Evolutionary conservation across 1,284 basidiomycete species (phyloP).

Genomic region (Golubevia pallescens): DNA sequence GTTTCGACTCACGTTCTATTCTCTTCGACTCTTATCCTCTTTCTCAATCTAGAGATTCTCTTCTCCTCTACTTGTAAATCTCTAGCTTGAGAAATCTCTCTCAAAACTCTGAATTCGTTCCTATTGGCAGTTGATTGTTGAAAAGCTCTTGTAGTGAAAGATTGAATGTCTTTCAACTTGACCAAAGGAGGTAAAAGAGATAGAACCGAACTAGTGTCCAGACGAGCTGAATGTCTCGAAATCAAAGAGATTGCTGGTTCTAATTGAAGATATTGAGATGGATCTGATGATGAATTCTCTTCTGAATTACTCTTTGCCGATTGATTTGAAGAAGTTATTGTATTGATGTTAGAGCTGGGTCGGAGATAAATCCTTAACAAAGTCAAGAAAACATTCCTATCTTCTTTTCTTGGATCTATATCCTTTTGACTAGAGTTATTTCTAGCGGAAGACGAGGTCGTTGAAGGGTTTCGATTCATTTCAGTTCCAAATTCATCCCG

Average conservation of each 20-base stretch:
- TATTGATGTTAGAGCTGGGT: conserved; percentile 62
- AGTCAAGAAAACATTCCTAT: conserved; percentile 74
- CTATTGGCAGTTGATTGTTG: conserved; percentile 24
- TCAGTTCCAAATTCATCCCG: not conserved
- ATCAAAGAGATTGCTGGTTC: conserved; percentile 82
- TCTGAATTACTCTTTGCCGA: not conserved
- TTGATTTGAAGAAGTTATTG: conserved; percentile 66
- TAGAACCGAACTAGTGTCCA: conserved; percentile 81
- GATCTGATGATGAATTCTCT: not conserved
- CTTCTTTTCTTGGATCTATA: conserved; percentile 10
- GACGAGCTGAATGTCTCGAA: conserved; percentile 77
- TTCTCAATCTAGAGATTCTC: not conserved
- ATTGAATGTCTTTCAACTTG: conserved; percentile 76
- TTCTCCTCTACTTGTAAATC: not conserved
- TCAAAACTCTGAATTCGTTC: conserved; percentile 12
- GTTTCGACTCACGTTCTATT: conserved; percentile 1
- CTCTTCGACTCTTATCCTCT: conserved; percentile 1
- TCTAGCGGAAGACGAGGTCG: not conserved
- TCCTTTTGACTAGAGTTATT: not conserved
- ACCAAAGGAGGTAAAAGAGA: conserved; percentile 86
- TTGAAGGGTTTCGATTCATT: conserved; percentile 4
- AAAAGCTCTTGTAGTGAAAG: conserved; percentile 68
- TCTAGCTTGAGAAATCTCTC: conserved; percentile 1
- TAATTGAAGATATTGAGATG: conserved; percentile 10
- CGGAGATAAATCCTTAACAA: conserved; percentile 86